Base-by-base conservation (phyloP, 169 alveolate species). In the Plasmodium gonderi region DNA sequence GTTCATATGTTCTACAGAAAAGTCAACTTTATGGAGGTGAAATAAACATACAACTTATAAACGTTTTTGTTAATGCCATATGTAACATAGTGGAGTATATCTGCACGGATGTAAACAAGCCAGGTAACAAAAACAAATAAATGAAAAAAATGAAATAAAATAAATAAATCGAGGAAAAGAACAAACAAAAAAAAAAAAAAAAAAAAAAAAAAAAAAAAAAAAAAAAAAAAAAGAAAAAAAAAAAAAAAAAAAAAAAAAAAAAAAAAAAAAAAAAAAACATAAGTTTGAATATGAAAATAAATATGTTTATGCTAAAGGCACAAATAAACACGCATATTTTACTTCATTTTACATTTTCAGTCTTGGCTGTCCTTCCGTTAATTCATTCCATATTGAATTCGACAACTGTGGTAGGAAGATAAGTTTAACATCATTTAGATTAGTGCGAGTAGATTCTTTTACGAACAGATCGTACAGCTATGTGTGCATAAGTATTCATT, bases 371-470 rank as follows among this genome's bases (percentile, higher is more conserved):
- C 51, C 87, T 85, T 64, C 92, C 92, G 23, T 75, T 85, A 29
- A 85, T 85, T 65, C 92, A 85, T 47, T 54, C 92, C 29, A 85
- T 85, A 54, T 33, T 85, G 79, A 85, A 42, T 31, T 75, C 92
- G 14, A 74, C 33, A 29, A 51, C 92, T 26, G 33, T 85, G 14
- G 92, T 85, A 85, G 68, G 83, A 76, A 85, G 79, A 54, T n/a
- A n/a, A n/a, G n/a, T 12, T 60, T 14, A 60, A 60, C 72, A 36
- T 29, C 72, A 36, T 14, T 12, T 60, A 60, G 72, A 23, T 54
- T 17, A 17, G 67, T 51, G 5, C 4, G 67, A 17, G 20, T 54
- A 17, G 33, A 0, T 60, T 23, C 9, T 1, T 5, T 7, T 60
- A 36, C 36, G 17, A 76, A 60, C 44, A 29, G 38, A 40, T 5